Evolutionary conservation across 495 filamentous ascomycete species (phyloP).

Genomic region (Talaromyces wortmannii): DNA sequence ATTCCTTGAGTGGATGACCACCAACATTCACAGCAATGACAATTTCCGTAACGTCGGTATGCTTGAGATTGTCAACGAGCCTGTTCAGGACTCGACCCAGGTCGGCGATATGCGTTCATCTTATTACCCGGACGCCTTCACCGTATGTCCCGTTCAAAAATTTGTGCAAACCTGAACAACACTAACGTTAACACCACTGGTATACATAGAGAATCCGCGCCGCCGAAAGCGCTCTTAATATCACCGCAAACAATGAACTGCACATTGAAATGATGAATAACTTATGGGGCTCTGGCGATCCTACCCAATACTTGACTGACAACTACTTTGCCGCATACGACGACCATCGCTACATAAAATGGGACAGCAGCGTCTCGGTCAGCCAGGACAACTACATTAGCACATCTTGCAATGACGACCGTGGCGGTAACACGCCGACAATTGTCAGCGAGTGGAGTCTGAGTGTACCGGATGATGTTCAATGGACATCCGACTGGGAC

Average conservation of each 20-base stretch:
- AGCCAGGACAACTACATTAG: slow-evolving; percentile 39
- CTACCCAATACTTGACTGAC: slow-evolving; percentile 31
- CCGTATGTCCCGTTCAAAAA: slow-evolving; percentile 7
- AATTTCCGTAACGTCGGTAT: slow-evolving; percentile 52
- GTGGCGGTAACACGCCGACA: slow-evolving; percentile 34
- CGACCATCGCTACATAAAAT: slow-evolving; percentile 50
- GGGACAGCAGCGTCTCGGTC: slow-evolving; percentile 30
- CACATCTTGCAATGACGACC: slow-evolving; percentile 43
- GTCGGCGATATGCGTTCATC: slow-evolving; percentile 26
- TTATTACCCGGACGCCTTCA: slow-evolving; percentile 6
- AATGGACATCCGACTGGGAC: slow-evolving; percentile 37
- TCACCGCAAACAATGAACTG: slow-evolving; percentile 28
- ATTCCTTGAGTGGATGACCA: slow-evolving; percentile 54
- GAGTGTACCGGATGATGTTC: slow-evolving; percentile 33
- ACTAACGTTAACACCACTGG: background rate
- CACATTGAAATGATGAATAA: slow-evolving; percentile 53
- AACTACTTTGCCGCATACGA: slow-evolving; percentile 41
- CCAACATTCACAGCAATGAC: slow-evolving; percentile 42
- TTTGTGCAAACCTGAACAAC: background rate
- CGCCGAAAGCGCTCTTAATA: slow-evolving; percentile 25
- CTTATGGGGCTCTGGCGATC: slow-evolving; percentile 45
- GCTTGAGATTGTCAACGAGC: slow-evolving; percentile 56
- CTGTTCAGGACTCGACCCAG: slow-evolving; percentile 27
- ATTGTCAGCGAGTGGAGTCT: slow-evolving; percentile 56
- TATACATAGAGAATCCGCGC: slow-evolving; percentile 34